Conservation (phyloP, 2,329 filamentous ascomycete species). For the Knufia fluminis region DNA sequence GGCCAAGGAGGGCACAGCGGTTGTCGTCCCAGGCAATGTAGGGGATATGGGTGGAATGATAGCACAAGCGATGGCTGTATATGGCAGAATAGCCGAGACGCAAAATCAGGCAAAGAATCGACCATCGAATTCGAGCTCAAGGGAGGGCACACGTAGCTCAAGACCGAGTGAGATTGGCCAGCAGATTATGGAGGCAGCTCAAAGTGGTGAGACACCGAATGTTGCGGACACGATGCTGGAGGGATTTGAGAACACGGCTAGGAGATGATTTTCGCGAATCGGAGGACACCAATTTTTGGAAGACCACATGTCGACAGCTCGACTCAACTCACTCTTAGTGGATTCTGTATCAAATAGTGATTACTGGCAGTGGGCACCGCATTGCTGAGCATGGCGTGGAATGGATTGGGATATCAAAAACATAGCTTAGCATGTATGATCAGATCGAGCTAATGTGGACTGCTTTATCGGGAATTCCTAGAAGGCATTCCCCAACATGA, state of each 20-base stretch:
- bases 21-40: conserved; percentile 93
- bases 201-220: conserved; percentile 30
- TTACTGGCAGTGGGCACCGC: background rate
- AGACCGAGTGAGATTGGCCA: conserved; percentile 14
- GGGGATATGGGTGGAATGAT: conserved; percentile 97
- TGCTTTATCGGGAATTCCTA: background rate
- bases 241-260: conserved; percentile 37
- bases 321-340: conserved; percentile 6
- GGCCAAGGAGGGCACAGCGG: conserved; percentile 88
- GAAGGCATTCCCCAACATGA: no score
- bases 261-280: background rate
- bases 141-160: conserved; percentile 23
- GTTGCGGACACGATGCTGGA: conserved; percentile 42
- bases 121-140: conserved; percentile 41
- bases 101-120: conserved; percentile 62
- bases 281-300: background rate
- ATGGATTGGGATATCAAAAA: background rate
- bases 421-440: conserved; percentile 2
- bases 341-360: background rate
- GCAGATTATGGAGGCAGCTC: conserved; percentile 27
- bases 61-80: conserved; percentile 87
- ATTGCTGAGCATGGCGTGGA: background rate
- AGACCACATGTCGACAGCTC: background rate
- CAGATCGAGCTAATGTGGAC: conserved; percentile 1
- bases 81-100: conserved; percentile 79